Percentiles rank a stretch among this genome's conserved stretches.
These are phyloP conservation scores for Thelonectria olida DNA, from an alignment of 2,329 filamentous ascomycete genomes.

Conservation along the genomic window DNA sequence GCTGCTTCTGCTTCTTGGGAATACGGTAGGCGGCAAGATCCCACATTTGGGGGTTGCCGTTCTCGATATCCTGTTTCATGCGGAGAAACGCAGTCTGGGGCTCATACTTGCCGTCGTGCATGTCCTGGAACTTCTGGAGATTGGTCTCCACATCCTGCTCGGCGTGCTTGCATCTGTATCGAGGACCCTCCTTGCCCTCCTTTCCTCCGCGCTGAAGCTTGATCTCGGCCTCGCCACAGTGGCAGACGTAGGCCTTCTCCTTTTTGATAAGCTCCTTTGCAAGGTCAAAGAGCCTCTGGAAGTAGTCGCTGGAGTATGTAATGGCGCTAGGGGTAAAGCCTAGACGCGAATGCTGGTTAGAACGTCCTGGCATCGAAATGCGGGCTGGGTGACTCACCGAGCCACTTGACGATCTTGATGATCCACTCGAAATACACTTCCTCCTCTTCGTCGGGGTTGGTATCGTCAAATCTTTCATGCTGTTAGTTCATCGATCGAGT, in stretches of 20 bases:
- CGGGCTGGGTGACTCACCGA: slow-evolving; percentile 43
- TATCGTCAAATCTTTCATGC: slow-evolving; percentile 82
- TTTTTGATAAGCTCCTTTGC: slow-evolving; percentile 84
- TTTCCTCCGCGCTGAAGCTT: slow-evolving; percentile 88
- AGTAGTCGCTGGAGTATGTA: slow-evolving; percentile 92
- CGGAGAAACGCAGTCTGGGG: slow-evolving; percentile 84
- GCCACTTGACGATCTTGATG: slow-evolving; percentile 85
- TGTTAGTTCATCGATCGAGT: slow-evolving; percentile 17
- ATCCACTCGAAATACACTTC: slow-evolving; percentile 92
- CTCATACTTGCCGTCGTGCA: slow-evolving; percentile 92
- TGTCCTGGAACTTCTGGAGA: slow-evolving; percentile 83
- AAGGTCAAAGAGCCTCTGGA: slow-evolving; percentile 85
- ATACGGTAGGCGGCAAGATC: slow-evolving; percentile 92
- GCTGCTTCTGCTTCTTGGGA: slow-evolving; percentile 72
- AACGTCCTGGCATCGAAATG: neutral
- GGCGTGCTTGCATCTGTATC: slow-evolving; percentile 85
- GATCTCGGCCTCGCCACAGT: slow-evolving; percentile 84
- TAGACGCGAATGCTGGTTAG: slow-evolving; percentile 25
- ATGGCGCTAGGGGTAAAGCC: slow-evolving; percentile 79
- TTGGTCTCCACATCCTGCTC: slow-evolving; percentile 79
- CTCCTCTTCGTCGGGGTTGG: slow-evolving; percentile 93
- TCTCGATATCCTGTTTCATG: slow-evolving; percentile 90
- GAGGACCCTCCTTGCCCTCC: slow-evolving; percentile 67
- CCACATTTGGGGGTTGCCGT: slow-evolving; percentile 95
- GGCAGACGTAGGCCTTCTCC: slow-evolving; percentile 83